Evolutionary conservation across 805 yeast genomes (phyloP).

Genomic region (Maudiozyma barnettii): DNA sequence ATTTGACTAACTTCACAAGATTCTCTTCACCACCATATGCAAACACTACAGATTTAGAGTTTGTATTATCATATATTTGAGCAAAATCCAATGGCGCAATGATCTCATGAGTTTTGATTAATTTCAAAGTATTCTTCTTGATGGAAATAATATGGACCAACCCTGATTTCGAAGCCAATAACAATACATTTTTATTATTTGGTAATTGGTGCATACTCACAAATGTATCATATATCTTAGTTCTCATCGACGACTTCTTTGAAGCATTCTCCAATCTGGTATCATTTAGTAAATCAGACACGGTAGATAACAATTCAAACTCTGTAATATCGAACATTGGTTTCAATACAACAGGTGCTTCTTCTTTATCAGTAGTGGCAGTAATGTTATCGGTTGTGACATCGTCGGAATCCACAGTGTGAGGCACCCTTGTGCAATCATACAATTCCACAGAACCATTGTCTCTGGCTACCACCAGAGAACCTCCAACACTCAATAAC

Average conservation of each 20-base stretch:
- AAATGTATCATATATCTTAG: constrained; percentile 31
- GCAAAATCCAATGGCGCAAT: constrained; percentile 39
- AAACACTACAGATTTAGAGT: constrained; percentile 30
- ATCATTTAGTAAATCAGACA: constrained; percentile 17
- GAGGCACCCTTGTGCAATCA: constrained; percentile 16
- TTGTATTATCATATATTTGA: constrained; percentile 38
- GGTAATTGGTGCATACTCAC: constrained; percentile 27
- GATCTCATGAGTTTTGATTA: constrained; percentile 22
- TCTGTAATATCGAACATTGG: constrained; percentile 13
- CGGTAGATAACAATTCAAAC: constrained; percentile 15
- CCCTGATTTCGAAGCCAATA: constrained; percentile 32
- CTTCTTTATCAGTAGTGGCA: no score
- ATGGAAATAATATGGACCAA: constrained; percentile 24
- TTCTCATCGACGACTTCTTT: constrained; percentile 22
- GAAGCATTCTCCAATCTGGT: constrained; percentile 15
- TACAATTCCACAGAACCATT: constrained; percentile 37
- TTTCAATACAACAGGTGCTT: neutral
- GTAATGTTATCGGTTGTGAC: no score
- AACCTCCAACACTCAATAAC: neutral
- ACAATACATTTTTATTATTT: constrained; percentile 19
- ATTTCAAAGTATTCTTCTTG: constrained; percentile 10
- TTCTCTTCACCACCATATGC: constrained; percentile 86
- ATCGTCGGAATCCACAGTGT: neutral
- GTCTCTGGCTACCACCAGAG: constrained; percentile 28
- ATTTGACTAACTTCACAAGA: constrained; percentile 24